These are phyloP conservation scores for Candida palmyrensis DNA, from an alignment of 805 yeast genomes.

Conservation along the genomic window DNA sequence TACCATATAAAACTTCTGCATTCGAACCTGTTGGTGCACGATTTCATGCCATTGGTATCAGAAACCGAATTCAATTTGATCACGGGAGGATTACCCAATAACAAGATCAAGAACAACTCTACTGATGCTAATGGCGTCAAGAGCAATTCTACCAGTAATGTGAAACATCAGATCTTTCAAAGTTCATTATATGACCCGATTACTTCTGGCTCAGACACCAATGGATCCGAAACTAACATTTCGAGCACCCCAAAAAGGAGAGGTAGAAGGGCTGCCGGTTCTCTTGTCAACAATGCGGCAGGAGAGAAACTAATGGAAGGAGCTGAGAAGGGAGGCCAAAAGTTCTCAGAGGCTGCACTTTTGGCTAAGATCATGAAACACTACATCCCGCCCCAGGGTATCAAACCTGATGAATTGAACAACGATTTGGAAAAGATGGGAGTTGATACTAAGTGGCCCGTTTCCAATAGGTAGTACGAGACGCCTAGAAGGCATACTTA, in stretches of 20 bases:
- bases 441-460: constrained; percentile 32
- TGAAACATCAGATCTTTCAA: constrained; percentile 37
- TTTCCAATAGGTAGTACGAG: too few relatives aligned
- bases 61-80: constrained; percentile 33
- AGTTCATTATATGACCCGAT: constrained; percentile 31
- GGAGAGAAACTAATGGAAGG: constrained; percentile 7
- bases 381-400: constrained; percentile 34
- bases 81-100: constrained; percentile 33
- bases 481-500: too few relatives aligned
- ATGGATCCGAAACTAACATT: constrained; percentile 14
- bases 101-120: constrained; percentile 6
- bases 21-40: constrained; percentile 20
- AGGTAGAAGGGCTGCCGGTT: constrained; percentile 30
- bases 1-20: constrained; percentile 3
- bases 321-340: constrained; percentile 8
- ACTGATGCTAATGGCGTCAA: constrained; percentile 8
- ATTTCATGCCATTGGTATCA: constrained; percentile 38
- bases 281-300: constrained; percentile 5
- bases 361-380: constrained; percentile 41
- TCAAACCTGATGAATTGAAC: constrained; percentile 25
- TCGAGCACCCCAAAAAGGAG: constrained; percentile 25
- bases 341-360: constrained; percentile 30
- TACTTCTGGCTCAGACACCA: constrained; percentile 39
- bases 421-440: constrained; percentile 35
- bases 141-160: constrained; percentile 11